A percentile compares a stretch with the other conserved stretches of the same genome.
Evolutionary conservation across 2,329 filamentous ascomycete genomes (phyloP).

Genomic region (Aspergillus novoparasiticus): DNA sequence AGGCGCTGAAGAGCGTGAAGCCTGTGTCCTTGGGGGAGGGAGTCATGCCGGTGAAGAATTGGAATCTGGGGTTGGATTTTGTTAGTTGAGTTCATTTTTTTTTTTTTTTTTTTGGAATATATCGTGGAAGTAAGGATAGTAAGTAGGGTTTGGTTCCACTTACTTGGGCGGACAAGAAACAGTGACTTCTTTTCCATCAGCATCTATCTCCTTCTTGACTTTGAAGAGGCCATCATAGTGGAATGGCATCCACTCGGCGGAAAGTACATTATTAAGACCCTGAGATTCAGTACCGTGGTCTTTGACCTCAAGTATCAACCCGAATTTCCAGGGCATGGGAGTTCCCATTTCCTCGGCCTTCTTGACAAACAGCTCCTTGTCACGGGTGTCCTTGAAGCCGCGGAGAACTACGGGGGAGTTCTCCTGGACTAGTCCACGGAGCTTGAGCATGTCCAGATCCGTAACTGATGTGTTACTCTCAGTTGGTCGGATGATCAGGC

Average conservation of each 20-base stretch:
- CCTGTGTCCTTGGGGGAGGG: constrained; percentile 54
- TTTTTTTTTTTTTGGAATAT: background rate
- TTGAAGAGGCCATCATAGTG: constrained; percentile 8
- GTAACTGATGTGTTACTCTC: background rate
- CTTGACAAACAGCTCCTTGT: background rate
- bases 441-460: constrained; percentile 6
- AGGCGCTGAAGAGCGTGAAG: constrained; percentile 58
- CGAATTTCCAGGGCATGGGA: constrained; percentile 4
- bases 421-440: constrained; percentile 2
- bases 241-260: constrained; percentile 7
- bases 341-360: constrained; percentile 7
- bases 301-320: constrained; percentile 5
- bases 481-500: background rate
- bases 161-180: constrained; percentile 4
- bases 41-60: constrained; percentile 28
- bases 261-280: constrained; percentile 5
- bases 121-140: background rate
- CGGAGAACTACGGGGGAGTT: constrained; percentile 4
- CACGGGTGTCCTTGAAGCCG: background rate
- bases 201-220: background rate
- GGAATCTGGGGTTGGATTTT: background rate
- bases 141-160: background rate
- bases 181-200: background rate
- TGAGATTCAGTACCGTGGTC: constrained; percentile 1
- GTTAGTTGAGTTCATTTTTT: background rate